Evolutionary conservation across 306 rosid genomes (phyloP), one percentile per base, ranked within the genome.

Genomic region (Vicia sativa): DNA sequence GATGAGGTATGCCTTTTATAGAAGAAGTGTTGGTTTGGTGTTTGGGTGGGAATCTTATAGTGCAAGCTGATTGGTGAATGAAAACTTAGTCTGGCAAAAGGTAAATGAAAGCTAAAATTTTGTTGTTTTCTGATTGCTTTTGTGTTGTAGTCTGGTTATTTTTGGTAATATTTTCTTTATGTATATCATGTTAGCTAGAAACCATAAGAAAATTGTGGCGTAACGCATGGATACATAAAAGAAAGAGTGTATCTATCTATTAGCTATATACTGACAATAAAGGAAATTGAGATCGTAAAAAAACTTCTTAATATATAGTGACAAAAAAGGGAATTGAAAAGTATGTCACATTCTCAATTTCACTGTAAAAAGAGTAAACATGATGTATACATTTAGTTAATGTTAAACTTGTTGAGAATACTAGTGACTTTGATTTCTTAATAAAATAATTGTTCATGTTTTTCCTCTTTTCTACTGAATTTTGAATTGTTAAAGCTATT

Each of bases 221-320:
- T 79, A 75, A 74, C 77, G 57, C 61, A 75, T 65, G 67, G 48
- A 65, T 62, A 13, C 38, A 58, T 16, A 14, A 76, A 59, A 11
- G 41, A n/a, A 38, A 60, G 35, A 39, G 35, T 38, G 13, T 38
- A 26, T 50, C n/a, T 35, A 14, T 52, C 15, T n/a, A 19, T 45
- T 44, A 15, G 7, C 0, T 18, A 12, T 52, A 49, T 49, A 50
- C 41, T 31, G 37, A 71, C 1, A 45, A 21, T 13, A n/a, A n/a
- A n/a, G n/a, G n/a, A n/a, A n/a, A n/a, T n/a, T n/a, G n/a, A n/a
- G n/a, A n/a, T n/a, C n/a, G n/a, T n/a, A n/a, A n/a, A n/a, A n/a
- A n/a, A n/a, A n/a, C n/a, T n/a, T n/a, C n/a, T n/a, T n/a, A n/a
- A n/a, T 16, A 11, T 50, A 49, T 49, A 52, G 43, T 31, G 38